Conservation (phyloP, 257 asterid species). For the Solanum gandarillasii region DNA sequence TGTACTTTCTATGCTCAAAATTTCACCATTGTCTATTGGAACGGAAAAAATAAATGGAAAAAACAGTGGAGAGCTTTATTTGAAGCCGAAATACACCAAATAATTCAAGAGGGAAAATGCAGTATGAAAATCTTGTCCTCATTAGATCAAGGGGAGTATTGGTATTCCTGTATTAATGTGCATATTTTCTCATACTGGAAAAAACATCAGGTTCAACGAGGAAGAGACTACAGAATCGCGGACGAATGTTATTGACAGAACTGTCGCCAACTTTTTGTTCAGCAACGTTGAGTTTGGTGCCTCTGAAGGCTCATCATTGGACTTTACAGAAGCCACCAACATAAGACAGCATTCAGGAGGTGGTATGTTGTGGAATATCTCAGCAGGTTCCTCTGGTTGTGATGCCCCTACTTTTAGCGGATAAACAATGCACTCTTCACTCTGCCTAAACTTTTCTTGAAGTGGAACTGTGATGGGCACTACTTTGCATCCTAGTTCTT, state of each 20-base stretch:
- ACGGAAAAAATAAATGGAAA: background rate
- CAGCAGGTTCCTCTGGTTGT: background rate
- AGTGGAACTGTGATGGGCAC: background rate
- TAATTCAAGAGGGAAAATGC: background rate
- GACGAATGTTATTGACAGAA: constrained; percentile 30
- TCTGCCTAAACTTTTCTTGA: background rate
- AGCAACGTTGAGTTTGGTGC: constrained; percentile 2
- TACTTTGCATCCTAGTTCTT: background rate
- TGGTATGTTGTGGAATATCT: background rate
- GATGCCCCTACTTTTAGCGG: background rate
- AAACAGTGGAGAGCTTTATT: background rate
- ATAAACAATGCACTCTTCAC: background rate
- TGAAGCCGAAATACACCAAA: background rate
- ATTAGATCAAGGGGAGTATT: background rate
- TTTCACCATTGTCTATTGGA: background rate
- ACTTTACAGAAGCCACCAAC: background rate
- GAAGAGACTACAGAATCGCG: background rate
- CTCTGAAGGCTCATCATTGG: constrained; percentile 8
- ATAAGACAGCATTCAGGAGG: background rate
- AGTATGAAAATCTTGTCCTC: background rate
- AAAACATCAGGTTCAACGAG: background rate
- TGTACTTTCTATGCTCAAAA: background rate
- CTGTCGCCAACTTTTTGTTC: constrained; percentile 40
- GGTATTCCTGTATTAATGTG: background rate
- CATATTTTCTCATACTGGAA: background rate